These are phyloP conservation scores for Salix viminalis DNA, from an alignment of 345 rosid species.

Conservation along the genomic window DNA sequence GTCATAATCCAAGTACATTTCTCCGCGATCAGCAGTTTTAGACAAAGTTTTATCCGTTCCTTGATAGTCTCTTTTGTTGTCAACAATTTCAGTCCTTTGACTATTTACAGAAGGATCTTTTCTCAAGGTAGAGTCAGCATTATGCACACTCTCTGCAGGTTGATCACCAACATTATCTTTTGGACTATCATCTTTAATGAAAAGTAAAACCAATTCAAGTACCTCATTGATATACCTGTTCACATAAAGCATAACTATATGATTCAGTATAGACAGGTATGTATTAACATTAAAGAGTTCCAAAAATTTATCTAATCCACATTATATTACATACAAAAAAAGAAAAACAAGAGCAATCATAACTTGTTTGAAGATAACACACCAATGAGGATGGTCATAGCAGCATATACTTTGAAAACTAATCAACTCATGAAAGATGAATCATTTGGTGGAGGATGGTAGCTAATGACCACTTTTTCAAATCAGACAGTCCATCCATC, in stretches of 20 bases:
- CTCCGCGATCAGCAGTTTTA: constrained; percentile 30
- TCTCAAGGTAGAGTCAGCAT: constrained; percentile 26
- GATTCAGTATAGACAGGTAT: background rate
- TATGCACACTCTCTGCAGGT: constrained; percentile 33
- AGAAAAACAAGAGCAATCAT: background rate
- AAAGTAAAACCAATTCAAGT: constrained; percentile 62
- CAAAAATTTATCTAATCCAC: background rate
- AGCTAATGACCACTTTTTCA: background rate
- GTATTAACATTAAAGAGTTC: background rate
- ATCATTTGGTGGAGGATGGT: background rate
- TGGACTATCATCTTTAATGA: constrained; percentile 40
- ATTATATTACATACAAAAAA: background rate
- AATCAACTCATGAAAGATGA: background rate
- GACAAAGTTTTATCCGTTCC: constrained; percentile 29
- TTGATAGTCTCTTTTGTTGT: constrained; percentile 17
- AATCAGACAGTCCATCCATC: background rate
- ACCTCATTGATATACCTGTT: constrained; percentile 86
- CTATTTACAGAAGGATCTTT: constrained; percentile 30
- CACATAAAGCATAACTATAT: background rate
- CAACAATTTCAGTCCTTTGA: background rate
- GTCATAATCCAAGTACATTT: constrained; percentile 22
- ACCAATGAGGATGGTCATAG: background rate
- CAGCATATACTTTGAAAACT: background rate
- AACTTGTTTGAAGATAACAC: background rate
- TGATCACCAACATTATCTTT: constrained; percentile 44